These are phyloP conservation scores for Monascus ruber DNA, from an alignment of 2,329 filamentous ascomycete species.

Conservation along the genomic window DNA sequence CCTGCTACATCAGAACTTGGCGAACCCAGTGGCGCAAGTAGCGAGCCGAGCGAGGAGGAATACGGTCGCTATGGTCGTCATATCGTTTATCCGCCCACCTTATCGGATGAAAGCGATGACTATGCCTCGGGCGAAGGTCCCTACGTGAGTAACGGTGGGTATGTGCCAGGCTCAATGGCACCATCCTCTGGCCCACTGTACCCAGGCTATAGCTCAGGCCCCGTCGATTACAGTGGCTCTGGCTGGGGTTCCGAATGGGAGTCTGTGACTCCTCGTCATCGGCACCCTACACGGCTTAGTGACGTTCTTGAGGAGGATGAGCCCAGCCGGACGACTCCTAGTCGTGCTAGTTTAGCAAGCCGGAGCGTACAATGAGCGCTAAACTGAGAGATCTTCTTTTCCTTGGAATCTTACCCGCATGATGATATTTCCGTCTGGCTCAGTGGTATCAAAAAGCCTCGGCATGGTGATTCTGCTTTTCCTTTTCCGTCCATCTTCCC, in stretches of 20 bases:
- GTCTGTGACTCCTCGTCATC: constrained; percentile 57
- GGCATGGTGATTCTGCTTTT: too few species aligned
- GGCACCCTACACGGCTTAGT: constrained; percentile 78
- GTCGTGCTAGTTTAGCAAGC: constrained; percentile 51
- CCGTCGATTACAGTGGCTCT: constrained; percentile 54
- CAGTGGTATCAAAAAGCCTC: too few species aligned
- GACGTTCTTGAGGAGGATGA: constrained; percentile 84
- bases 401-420: neutral
- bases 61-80: constrained; percentile 55
- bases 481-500: too few species aligned
- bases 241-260: constrained; percentile 66
- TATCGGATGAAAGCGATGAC: constrained; percentile 43
- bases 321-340: constrained; percentile 53
- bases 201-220: constrained; percentile 21
- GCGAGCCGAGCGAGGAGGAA: constrained; percentile 58
- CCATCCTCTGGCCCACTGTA: constrained; percentile 15
- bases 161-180: constrained; percentile 13
- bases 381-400: neutral
- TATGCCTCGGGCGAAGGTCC: constrained; percentile 41
- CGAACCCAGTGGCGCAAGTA: constrained; percentile 38
- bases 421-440: too few species aligned
- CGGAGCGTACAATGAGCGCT: constrained; percentile 19
- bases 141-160: constrained; percentile 21
- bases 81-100: constrained; percentile 42
- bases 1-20: constrained; percentile 36